Evolutionary conservation across 2,329 filamentous ascomycete genomes (phyloP).

Genomic region (Epichloe baconii): DNA sequence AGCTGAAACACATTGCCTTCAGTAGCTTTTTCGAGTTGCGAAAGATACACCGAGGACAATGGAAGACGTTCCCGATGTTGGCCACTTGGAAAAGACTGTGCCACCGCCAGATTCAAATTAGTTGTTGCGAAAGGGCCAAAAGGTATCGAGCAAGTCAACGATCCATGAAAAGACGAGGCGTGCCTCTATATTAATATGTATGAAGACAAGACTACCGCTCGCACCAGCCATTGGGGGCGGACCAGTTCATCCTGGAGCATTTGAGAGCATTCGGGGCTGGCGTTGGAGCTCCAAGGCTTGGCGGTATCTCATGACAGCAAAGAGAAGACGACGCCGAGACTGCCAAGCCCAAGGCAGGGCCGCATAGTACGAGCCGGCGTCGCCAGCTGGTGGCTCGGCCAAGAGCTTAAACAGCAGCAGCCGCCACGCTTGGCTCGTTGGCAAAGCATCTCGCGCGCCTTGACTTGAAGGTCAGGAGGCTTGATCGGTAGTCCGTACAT

Average conservation of each 20-base stretch:
- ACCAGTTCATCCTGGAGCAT: slow-evolving; percentile 2
- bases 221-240: neutral
- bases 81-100: neutral
- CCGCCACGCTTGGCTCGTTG: neutral
- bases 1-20: neutral
- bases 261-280: neutral
- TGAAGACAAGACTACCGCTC: neutral
- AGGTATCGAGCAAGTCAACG: neutral
- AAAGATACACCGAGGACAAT: neutral
- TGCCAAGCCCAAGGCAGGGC: slow-evolving; percentile 9
- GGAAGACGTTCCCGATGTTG: neutral
- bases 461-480: neutral
- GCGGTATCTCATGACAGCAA: slow-evolving; percentile 7
- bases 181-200: slow-evolving; percentile 3
- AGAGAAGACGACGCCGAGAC: slow-evolving; percentile 9
- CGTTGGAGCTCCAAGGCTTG: slow-evolving; percentile 9
- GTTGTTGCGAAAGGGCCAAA: neutral
- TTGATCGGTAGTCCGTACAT: neutral
- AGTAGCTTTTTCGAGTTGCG: neutral
- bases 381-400: slow-evolving; percentile 1
- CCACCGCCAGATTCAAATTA: neutral
- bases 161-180: neutral
- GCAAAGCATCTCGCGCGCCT: neutral
- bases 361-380: slow-evolving; percentile 1
- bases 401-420: neutral